phyloP scores from a whole-genome alignment of 352 stramenopile genomes.

The Phytophthora citrophthora region DNA sequence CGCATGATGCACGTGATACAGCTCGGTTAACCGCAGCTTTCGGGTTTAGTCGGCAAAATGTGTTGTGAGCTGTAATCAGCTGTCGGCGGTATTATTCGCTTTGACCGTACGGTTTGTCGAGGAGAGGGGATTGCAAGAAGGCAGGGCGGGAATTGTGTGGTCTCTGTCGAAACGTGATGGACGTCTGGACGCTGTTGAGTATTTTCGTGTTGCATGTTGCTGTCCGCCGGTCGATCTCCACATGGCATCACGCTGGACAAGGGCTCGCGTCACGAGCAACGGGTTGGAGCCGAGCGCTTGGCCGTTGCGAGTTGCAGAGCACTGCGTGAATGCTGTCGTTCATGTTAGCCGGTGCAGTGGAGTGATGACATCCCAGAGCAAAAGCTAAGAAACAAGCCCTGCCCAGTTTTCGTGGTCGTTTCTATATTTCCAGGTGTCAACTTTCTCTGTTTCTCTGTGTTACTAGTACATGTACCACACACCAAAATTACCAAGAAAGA shows the following conservation, averaged over 20 bases:
- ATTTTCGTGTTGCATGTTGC: constrained; percentile 14
- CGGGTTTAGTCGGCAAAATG: constrained; percentile 14
- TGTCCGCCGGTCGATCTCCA: constrained; percentile 16
- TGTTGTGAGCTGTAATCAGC: constrained; percentile 22
- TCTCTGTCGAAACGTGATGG: constrained; percentile 18
- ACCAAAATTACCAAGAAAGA: too few species aligned
- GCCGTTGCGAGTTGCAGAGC: background rate
- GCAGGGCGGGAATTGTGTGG: constrained; percentile 22
- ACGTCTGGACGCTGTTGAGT: too few species aligned
- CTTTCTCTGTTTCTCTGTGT: too few species aligned
- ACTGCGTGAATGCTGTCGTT: background rate
- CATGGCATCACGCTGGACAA: constrained; percentile 22
- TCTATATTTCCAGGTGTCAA: background rate
- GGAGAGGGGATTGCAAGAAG: constrained; percentile 1
- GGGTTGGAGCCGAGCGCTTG: too few species aligned
- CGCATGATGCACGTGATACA: constrained; percentile 1
- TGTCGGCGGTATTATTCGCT: constrained; percentile 3
- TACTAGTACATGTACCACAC: too few species aligned
- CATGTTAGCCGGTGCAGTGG: background rate
- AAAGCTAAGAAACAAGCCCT: too few species aligned
- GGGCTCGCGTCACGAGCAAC: constrained; percentile 8
- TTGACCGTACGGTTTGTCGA: constrained; percentile 9
- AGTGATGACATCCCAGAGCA: constrained; percentile 6
- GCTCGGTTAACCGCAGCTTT: background rate
- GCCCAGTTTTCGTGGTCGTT: background rate